A percentile compares a stretch with the other conserved stretches of the same genome.
These are phyloP conservation scores for Colletotrichum lini DNA, from an alignment of 2,329 filamentous ascomycete genomes.

Conservation along the genomic window DNA sequence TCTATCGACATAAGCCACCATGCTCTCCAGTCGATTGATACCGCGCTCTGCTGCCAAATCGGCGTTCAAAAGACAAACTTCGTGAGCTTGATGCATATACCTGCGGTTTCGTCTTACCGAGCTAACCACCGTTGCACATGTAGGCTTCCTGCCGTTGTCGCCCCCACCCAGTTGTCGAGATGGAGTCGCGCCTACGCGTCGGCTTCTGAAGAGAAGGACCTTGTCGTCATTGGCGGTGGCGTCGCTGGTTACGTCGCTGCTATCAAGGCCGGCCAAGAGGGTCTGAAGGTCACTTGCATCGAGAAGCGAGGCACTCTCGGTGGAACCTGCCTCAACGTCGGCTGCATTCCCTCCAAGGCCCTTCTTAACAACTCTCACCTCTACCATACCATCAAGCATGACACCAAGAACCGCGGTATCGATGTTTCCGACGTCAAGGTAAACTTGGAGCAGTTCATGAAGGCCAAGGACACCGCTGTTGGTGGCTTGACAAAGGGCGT, in stretches of 20 bases:
- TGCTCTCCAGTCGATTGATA: conserved; percentile 75
- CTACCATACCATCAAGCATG: conserved; percentile 97
- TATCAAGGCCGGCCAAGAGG: conserved; percentile 98
- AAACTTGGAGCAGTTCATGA: conserved; percentile 96
- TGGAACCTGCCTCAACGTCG: conserved; percentile 98
- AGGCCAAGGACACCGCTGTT: conserved; percentile 96
- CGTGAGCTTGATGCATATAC: conserved; percentile 58
- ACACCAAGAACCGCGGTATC: conserved; percentile 97
- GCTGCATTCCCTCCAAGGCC: conserved; percentile 99
- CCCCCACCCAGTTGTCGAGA: conserved; percentile 61
- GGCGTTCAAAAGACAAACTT: conserved; percentile 65
- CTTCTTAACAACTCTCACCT: conserved; percentile 99
- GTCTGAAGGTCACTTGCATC: conserved; percentile 97
- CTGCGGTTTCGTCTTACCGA: conserved; percentile 27
- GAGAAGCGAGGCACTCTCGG: conserved; percentile 97
- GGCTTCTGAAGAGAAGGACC: conserved; percentile 85
- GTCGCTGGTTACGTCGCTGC: conserved; percentile 98
- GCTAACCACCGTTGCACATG: conserved; percentile 25
- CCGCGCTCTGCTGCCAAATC: conserved; percentile 70
- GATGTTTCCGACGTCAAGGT: conserved; percentile 98
- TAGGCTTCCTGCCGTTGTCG: conserved; percentile 65
- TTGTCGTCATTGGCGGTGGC: conserved; percentile 97
- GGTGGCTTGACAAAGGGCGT: conserved; percentile 93
- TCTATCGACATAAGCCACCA: conserved; percentile 54
- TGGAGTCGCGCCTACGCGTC: conserved; percentile 73